Percentiles rank a stretch among this genome's conserved stretches.
These are phyloP conservation scores for Saccharomycopsis oosterbeekiorum DNA, from an alignment of 805 yeast genomes.

Conservation along the genomic window DNA sequence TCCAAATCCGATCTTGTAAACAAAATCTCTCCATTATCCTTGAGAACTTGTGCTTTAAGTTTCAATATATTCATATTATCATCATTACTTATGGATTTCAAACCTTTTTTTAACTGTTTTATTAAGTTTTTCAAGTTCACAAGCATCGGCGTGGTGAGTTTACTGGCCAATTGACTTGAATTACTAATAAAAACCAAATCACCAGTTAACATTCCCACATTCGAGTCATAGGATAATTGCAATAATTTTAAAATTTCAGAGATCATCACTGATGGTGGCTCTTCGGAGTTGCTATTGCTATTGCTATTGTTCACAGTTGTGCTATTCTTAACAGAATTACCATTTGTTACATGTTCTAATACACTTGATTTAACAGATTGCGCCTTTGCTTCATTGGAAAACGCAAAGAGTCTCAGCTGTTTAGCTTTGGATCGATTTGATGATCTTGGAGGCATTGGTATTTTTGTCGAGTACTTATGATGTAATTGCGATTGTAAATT, in stretches of 20 bases:
- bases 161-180: background rate
- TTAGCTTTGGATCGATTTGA: slow-evolving; percentile 11
- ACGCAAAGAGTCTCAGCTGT: slow-evolving; percentile 9
- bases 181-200: slow-evolving; percentile 29
- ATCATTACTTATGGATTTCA: slow-evolving; percentile 5
- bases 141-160: slow-evolving; percentile 9
- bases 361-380: background rate
- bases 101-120: slow-evolving; percentile 7
- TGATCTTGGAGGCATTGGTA: slow-evolving; percentile 12
- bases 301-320: background rate
- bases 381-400: background rate
- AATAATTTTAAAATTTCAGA: slow-evolving; percentile 44
- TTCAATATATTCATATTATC: slow-evolving; percentile 18
- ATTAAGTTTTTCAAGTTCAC: slow-evolving; percentile 6
- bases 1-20: slow-evolving; percentile 10
- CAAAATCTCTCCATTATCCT: slow-evolving; percentile 5
- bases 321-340: background rate
- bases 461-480: too few relatives aligned
- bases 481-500: too few relatives aligned
- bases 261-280: slow-evolving; percentile 32
- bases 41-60: slow-evolving; percentile 27
- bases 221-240: slow-evolving; percentile 45
- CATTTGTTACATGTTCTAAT: too few relatives aligned
- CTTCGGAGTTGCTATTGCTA: background rate
- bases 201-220: slow-evolving; percentile 54